Percentiles rank a stretch among this genome's conserved stretches.
Evolutionary conservation across 2,329 filamentous ascomycete species (phyloP).

Genomic region (Venturiaceae sp.): DNA sequence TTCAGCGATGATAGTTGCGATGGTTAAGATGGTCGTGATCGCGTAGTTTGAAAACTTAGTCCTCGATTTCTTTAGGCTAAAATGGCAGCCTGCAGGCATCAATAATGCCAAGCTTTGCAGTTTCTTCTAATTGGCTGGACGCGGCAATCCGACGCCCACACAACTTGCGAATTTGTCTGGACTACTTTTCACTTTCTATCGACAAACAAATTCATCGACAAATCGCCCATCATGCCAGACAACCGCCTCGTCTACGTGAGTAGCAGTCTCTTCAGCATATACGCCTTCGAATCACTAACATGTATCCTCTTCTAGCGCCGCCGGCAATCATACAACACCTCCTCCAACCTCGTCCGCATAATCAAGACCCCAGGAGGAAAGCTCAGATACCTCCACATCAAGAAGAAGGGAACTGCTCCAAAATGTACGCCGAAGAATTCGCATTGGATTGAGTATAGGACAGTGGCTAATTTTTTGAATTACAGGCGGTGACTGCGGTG

Average conservation of each 20-base stretch:
- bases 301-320: neutral
- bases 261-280: neutral
- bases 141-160: too few species aligned
- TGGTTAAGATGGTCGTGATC: neutral
- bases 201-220: neutral
- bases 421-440: constrained; percentile 53
- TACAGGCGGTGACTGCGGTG: constrained; percentile 76
- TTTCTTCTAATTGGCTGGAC: neutral
- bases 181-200: too few species aligned
- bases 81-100: too few species aligned
- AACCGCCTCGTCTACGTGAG: constrained; percentile 8
- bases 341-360: constrained; percentile 91
- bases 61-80: too few species aligned
- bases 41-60: neutral
- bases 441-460: neutral
- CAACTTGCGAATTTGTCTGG: too few species aligned
- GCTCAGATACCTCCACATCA: constrained; percentile 95
- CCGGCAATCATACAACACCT: constrained; percentile 70
- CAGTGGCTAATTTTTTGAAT: constrained; percentile 12
- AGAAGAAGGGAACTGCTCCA: constrained; percentile 96
- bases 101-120: neutral
- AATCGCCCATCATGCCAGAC: constrained; percentile 8
- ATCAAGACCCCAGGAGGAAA: constrained; percentile 95
- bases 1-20: neutral
- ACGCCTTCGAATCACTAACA: constrained; percentile 32